Conservation (phyloP, 805 yeast species). For the Jamesozyma rosinii region DNA sequence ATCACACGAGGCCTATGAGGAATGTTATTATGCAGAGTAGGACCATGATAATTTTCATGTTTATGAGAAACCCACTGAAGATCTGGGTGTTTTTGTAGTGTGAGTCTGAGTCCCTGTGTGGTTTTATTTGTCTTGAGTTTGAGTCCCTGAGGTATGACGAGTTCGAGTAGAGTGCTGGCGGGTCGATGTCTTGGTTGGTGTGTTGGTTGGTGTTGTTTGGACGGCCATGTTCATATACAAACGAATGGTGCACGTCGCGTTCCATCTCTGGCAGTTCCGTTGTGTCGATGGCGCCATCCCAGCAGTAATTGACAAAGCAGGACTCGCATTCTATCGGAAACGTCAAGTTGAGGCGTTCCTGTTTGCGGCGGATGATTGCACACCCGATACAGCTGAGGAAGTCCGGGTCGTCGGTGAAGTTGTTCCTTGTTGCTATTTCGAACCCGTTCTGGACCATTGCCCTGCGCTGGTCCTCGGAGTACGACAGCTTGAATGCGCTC, state of each 20-base stretch:
- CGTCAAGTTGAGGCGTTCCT: slow-evolving; percentile 54
- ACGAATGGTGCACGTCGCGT: slow-evolving; percentile 13
- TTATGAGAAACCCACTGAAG: slow-evolving; percentile 3
- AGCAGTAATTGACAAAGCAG: slow-evolving; percentile 68
- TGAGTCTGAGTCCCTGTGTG: background rate
- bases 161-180: background rate
- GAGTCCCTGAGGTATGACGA: slow-evolving; percentile 8
- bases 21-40: slow-evolving; percentile 10
- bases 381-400: slow-evolving; percentile 74
- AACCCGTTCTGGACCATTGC: slow-evolving; percentile 66
- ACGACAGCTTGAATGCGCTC: slow-evolving; percentile 59
- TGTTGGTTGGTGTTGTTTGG: background rate
- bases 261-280: slow-evolving; percentile 19
- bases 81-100: slow-evolving; percentile 2
- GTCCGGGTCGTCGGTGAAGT: slow-evolving; percentile 56
- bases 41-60: slow-evolving; percentile 8
- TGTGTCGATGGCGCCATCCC: slow-evolving; percentile 39
- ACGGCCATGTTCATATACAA: slow-evolving; percentile 10
- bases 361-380: slow-evolving; percentile 70
- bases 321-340: slow-evolving; percentile 57
- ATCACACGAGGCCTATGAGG: slow-evolving; percentile 6
- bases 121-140: slow-evolving; percentile 5
- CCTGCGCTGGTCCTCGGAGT: slow-evolving; percentile 46
- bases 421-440: slow-evolving; percentile 55
- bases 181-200: background rate